phyloP scores from a whole-genome alignment of 1,284 basidiomycete genomes.

The Pseudozyma hubeiensis region DNA sequence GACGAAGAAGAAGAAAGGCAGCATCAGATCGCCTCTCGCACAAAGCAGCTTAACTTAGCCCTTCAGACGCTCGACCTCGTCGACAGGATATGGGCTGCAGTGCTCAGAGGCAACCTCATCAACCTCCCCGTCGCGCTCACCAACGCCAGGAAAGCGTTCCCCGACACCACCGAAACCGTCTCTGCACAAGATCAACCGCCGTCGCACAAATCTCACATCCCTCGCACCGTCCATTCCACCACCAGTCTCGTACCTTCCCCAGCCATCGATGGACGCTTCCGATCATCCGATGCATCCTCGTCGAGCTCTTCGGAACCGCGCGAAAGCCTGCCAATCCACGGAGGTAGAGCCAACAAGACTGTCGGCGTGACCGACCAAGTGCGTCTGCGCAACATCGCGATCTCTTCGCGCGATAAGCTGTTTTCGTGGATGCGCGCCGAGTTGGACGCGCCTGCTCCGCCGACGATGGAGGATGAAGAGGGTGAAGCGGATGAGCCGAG shows the following conservation, averaged over 20 bases:
- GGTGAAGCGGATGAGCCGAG: constrained; percentile 23
- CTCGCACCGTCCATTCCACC: constrained; percentile 12
- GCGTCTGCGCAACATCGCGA: constrained; percentile 58
- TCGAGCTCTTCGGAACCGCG: background rate
- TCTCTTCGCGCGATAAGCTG: constrained; percentile 54
- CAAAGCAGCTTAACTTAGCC: constrained; percentile 44
- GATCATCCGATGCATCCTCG: background rate
- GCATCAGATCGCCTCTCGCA: constrained; percentile 14
- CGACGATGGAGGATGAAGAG: constrained; percentile 42
- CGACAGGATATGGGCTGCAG: constrained; percentile 58
- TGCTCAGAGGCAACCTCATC: constrained; percentile 50
- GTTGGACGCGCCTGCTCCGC: constrained; percentile 52
- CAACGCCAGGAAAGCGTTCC: constrained; percentile 29
- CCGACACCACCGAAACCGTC: constrained; percentile 10
- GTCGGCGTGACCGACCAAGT: constrained; percentile 58
- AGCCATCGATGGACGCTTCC: constrained; percentile 36
- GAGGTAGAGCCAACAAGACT: constrained; percentile 42
- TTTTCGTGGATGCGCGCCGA: constrained; percentile 63
- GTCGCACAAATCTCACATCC: background rate
- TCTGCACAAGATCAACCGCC: background rate
- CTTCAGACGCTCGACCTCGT: constrained; percentile 54
- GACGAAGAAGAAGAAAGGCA: constrained; percentile 32
- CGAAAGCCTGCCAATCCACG: constrained; percentile 47
- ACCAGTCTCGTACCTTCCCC: constrained; percentile 41
- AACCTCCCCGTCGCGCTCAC: constrained; percentile 32